Evolutionary conservation across 495 filamentous ascomycete species (phyloP), one percentile per base, ranked within the genome.

Genomic region (Lichina pygmaea): DNA sequence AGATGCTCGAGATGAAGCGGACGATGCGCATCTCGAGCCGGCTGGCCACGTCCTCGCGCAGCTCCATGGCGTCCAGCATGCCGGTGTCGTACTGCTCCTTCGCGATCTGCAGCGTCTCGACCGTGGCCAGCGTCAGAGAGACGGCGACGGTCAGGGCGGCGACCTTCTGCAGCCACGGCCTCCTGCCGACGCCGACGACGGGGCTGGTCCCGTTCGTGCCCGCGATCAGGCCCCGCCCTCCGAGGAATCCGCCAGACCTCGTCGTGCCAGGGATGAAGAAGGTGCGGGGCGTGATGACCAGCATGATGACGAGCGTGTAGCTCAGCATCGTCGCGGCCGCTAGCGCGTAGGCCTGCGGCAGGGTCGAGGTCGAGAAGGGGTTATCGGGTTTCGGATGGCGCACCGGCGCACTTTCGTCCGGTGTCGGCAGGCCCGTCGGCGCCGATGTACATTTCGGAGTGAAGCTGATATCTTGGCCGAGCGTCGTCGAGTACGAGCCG

Each of bases 141-240:
- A 94, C 71, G 33, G 83, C 89, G 3, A 94, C 86, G 6, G 78
- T 75, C 38, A 93, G 61, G 13, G 91, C 84, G 10, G 89, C 89
- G 11, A 93, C 72, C 59, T 94, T 94, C 57, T 97, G 89, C 45
- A 97, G 61, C 86, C 84, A 94, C 32, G 89, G 91, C 34, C 89
- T 73, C 12, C 82, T 81, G 13, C 85, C 85, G n/a, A 94, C 78
- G 34, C 77, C 81, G 38, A 86, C 76, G 9, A 84, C 66, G 12
- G 72, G 77, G n/a, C 71, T 67, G 39, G 68, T 70, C 17, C 73
- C 70, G 36, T 72, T 72, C 6, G 77, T 77, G 10, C 81, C 75
- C 54, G 78, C 77, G 41, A 86, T 86, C 59, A 92, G 82, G 36
- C 83, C 82, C 59, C 76, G 71, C n/a, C 77, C 67, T 34, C 81